Evolutionary conservation across 192 early-diverging fungal genomes (phyloP), one percentile per base, ranked within the genome.

Genomic region (Coemansia sp.): DNA sequence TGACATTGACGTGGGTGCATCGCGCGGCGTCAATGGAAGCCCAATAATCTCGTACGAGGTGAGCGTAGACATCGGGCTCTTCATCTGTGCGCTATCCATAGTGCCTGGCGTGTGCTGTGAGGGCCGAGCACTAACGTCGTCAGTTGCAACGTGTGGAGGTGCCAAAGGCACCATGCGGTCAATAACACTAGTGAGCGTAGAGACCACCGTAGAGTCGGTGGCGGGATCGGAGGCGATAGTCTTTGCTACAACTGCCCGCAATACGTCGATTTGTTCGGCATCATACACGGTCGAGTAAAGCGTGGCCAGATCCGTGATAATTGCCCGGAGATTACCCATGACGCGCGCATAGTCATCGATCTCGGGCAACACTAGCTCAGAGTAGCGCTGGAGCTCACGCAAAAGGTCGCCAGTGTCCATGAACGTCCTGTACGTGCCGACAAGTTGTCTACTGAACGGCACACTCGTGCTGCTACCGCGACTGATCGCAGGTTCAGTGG

Each of bases 381-480:
- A 62, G 49, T 84, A 84, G 9, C 79, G 75, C 69, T 78, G 78
- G 30, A 84, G 58, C 70, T 84, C 83, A 27, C 68, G 55, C 63
- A 81, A 34, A 45, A 84, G 73, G 34, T 80, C 83, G 41, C 38
- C 37, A 18, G 77, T 65, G 24, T 61, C 59, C 78, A 84, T 84
- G n/a, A 84, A 53, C 16, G 67, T 52, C 61, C 64, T 55, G 45
- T 81, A 84, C 2, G 76, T 78, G 24, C 66, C 68, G 3, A 75
- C 67, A 43, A 84, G 56, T 52, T 70, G 78, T 61, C 47, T 66
- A 38, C 65, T 53, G 37, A 69, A 85, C 16, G 75, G n/a, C 11
- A 59, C 58, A 16, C 58, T 18, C 0, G 27, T 18, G 13, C 20
- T 65, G 62, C 32, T 63, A 10, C 39, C 35, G 24, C n/a, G 16